A percentile compares a stretch with the other conserved stretches of the same genome.
Evolutionary conservation across 208 protist genomes (phyloP).

Genomic region (Trypanosoma cruzi): DNA sequence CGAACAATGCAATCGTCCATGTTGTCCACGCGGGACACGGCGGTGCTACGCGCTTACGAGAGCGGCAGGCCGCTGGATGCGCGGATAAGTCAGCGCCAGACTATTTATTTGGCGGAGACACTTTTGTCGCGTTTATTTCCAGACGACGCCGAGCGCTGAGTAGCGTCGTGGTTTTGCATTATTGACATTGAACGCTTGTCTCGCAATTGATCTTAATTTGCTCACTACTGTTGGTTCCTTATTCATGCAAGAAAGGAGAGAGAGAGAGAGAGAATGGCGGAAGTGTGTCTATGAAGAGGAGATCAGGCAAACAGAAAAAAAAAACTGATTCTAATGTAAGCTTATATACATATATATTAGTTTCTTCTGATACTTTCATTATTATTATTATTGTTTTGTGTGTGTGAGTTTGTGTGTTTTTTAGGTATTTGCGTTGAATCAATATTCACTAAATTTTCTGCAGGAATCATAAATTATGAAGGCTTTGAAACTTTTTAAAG

Average conservation of each 20-base stretch:
- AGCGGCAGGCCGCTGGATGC: conserved; percentile 51
- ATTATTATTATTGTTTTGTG: conserved; percentile 9
- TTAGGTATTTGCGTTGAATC: background rate
- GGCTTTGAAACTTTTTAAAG: conserved; percentile 58
- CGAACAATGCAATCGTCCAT: conserved; percentile 80
- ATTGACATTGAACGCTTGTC: background rate
- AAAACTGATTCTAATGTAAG: background rate
- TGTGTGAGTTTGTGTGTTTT: no score
- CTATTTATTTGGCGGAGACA: conserved; percentile 72
- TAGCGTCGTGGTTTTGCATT: background rate
- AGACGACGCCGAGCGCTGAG: conserved; percentile 4
- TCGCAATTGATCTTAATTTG: background rate
- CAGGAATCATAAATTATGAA: conserved; percentile 17
- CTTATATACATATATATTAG: no score
- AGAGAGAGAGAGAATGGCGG: background rate
- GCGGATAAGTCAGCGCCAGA: conserved; percentile 63
- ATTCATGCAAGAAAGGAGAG: no score
- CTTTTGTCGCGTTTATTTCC: conserved; percentile 55
- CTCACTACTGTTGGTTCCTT: background rate
- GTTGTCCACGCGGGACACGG: conserved; percentile 83
- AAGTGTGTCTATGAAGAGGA: background rate
- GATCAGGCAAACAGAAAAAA: background rate
- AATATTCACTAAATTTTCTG: background rate
- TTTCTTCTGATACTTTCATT: background rate
- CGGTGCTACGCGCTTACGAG: conserved; percentile 58